These are phyloP conservation scores for Talaromyces sp. DNA, from an alignment of 2,329 filamentous ascomycete genomes.

Conservation along the genomic window DNA sequence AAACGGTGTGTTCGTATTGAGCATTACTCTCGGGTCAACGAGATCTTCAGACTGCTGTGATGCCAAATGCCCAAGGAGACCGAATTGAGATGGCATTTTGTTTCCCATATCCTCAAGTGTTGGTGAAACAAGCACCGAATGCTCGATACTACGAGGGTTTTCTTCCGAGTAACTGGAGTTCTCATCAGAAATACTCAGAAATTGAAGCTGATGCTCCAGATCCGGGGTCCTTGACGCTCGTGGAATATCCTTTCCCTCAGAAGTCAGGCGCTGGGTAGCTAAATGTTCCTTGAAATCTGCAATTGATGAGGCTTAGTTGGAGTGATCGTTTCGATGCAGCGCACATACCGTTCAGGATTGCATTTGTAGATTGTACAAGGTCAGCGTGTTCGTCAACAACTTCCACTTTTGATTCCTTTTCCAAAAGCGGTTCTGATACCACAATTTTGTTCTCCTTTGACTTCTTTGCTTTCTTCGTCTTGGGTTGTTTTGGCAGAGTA, in stretches of 20 bases:
- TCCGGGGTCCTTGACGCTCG: slow-evolving; percentile 6
- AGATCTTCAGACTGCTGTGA: slow-evolving; percentile 15
- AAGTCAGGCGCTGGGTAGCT: slow-evolving; percentile 7
- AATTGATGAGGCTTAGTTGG: slow-evolving; percentile 1
- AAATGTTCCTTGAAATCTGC: slow-evolving; percentile 19
- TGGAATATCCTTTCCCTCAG: not conserved
- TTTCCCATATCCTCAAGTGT: slow-evolving; percentile 15
- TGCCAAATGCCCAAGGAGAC: slow-evolving; percentile 17
- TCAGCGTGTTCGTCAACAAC: slow-evolving; percentile 10
- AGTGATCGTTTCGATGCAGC: not conserved
- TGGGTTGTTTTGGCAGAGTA: not conserved
- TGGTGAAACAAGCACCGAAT: slow-evolving; percentile 17
- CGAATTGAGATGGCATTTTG: slow-evolving; percentile 18
- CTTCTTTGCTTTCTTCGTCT: slow-evolving; percentile 6
- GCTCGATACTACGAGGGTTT: slow-evolving; percentile 12
- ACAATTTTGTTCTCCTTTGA: slow-evolving; percentile 6
- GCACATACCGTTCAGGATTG: slow-evolving; percentile 17
- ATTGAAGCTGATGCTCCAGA: slow-evolving; percentile 17
- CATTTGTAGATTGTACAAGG: slow-evolving; percentile 16
- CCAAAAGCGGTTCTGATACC: not conserved
- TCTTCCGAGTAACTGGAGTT: not conserved
- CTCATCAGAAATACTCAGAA: slow-evolving; percentile 14
- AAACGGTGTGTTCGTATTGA: slow-evolving; percentile 18
- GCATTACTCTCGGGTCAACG: slow-evolving; percentile 18
- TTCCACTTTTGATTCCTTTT: not conserved